Conservation (phyloP, 1,284 basidiomycete species). For the Rhizoctonia solani region DNA sequence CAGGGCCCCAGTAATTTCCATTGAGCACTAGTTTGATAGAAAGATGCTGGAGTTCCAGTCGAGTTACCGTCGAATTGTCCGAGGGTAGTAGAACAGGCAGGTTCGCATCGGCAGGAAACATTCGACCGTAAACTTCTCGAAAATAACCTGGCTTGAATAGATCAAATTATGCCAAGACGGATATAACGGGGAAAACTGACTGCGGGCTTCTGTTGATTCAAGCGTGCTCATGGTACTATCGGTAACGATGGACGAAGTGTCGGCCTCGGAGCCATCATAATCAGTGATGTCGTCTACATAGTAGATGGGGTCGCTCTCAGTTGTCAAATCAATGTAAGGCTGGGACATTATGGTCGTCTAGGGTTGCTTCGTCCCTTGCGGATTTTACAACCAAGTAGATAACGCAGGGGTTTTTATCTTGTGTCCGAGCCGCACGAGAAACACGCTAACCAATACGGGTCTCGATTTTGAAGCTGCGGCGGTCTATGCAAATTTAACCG, state of each 20-base stretch:
- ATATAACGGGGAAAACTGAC: background rate
- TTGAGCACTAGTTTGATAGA: background rate
- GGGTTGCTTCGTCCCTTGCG: too few relatives aligned
- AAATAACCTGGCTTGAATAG: constrained; percentile 4
- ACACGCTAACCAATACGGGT: too few relatives aligned
- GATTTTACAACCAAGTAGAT: too few relatives aligned
- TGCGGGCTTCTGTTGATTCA: constrained; percentile 12
- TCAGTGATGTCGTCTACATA: constrained; percentile 13
- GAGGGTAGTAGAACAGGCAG: constrained; percentile 3
- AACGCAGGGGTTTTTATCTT: too few relatives aligned
- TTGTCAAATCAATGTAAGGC: background rate
- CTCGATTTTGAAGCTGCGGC: too few relatives aligned
- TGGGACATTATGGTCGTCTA: background rate
- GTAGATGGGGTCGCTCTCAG: constrained; percentile 15
- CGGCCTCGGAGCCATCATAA: constrained; percentile 6
- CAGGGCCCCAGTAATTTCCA: constrained; percentile 7
- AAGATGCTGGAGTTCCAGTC: constrained; percentile 3
- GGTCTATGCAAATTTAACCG: too few relatives aligned
- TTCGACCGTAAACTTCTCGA: constrained; percentile 9
- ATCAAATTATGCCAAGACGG: background rate
- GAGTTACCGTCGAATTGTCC: background rate
- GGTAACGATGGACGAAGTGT: constrained; percentile 15
- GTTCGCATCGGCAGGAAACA: constrained; percentile 23
- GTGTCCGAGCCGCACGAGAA: too few relatives aligned
- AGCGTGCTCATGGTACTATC: constrained; percentile 28